Percentiles rank a stretch among this genome's conserved stretches.
Conservation (phyloP, 1,139 yeast genomes). For the Pichia sp. region DNA sequence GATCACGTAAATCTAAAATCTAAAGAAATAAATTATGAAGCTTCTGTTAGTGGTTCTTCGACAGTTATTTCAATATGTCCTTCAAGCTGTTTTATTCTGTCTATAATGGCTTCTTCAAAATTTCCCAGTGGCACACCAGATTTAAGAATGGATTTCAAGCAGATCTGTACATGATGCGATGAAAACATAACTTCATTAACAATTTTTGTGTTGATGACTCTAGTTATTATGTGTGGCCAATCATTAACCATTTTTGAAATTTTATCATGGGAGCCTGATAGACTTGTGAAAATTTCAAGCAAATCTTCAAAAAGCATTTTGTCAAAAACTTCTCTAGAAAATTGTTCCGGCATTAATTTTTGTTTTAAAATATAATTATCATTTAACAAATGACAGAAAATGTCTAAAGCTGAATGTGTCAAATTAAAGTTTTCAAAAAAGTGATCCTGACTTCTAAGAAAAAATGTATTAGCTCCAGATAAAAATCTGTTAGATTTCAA, state of each 20-base stretch:
- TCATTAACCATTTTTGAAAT: conserved; percentile 14
- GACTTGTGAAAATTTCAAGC: conserved; percentile 15
- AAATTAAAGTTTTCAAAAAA: conserved; percentile 8
- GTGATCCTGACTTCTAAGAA: conserved; percentile 9
- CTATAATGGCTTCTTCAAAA: background rate
- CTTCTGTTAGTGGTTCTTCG: conserved; percentile 13
- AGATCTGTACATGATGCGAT: background rate
- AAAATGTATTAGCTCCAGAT: conserved; percentile 19
- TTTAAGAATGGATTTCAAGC: conserved; percentile 13
- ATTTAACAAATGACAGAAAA: conserved; percentile 6
- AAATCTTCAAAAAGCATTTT: conserved; percentile 18
- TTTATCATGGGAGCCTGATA: conserved; percentile 13
- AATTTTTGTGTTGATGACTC: conserved; percentile 19
- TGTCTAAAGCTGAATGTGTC: background rate
- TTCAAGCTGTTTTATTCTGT: background rate
- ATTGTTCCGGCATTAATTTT: conserved; percentile 11
- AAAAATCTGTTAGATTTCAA: conserved; percentile 19
- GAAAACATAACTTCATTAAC: background rate
- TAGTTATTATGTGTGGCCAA: conserved; percentile 21
- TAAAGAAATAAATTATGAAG: background rate
- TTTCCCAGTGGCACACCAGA: conserved; percentile 13
- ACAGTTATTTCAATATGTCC: background rate
- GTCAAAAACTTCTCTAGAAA: conserved; percentile 4
- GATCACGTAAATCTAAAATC: background rate
- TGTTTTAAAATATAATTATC: conserved; percentile 7